Base-by-base conservation (phyloP, 2,329 filamentous ascomycete species). In the Paecilomyces sp. region DNA sequence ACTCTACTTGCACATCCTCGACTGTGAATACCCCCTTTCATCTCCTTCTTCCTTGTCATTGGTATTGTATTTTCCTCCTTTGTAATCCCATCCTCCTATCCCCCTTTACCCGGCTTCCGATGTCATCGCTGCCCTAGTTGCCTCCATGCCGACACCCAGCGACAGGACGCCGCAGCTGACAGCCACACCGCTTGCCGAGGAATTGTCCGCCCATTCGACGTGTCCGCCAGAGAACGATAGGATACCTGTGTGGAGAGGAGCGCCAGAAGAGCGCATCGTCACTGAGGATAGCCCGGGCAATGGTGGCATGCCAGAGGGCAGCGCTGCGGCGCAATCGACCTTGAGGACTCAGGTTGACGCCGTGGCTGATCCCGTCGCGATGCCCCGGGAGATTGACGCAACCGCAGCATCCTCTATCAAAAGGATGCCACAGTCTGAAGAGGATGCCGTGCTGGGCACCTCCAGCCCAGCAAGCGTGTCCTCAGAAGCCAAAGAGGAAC, bases 81-180 rank as follows among this genome's bases (percentile, higher is more conserved):
- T 57, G 41, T 50, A 53, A 47, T 65, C 57, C 61, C 57, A 34
- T 58, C 60, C 54, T 62, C 59, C 63, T 61, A 61, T 60, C 64
- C 65, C 67, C 65, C 68, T 59, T 66, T 59, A 58, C 65, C 67
- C 68, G 67, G 70, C 54, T 67, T 68, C 72, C 71, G 66, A 74
- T 76, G 72, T 71, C 66, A 69, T 66, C 66, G 66, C 65, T 65
- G 63, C 63, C 60, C 65, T 76, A 62, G 70, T 69, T 67, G 68
- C 70, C 71, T 75, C 71, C 73, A 83, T 83, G 80, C 80, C 80
- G 68, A 81, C 79, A 60, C 77, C 75, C 66, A 77, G 74, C 71
- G 66, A 73, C 74, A 76, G 70, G 71, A 74, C 72, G 70, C 74
- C 73, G 69, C 69, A 68, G 57, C 71, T 77, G 67, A 72, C 72